Percentiles rank a stretch among this genome's conserved stretches.
These are phyloP conservation scores for Ogataea methylovora DNA, from an alignment of 805 yeast genomes.

Conservation along the genomic window DNA sequence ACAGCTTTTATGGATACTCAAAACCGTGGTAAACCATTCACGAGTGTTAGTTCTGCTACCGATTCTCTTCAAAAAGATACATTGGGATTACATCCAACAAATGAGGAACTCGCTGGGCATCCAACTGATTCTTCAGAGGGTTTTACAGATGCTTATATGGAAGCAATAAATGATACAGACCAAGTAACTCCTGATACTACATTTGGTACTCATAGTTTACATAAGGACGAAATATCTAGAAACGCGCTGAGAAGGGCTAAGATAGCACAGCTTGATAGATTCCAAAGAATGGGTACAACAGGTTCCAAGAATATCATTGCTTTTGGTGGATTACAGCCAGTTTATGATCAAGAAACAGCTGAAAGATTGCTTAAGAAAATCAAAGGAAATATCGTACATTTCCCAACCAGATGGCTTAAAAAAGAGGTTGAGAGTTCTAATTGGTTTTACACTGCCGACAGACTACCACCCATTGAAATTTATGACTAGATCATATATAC, in stretches of 20 bases:
- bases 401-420: slow-evolving; percentile 87
- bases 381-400: slow-evolving; percentile 83
- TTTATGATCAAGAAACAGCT: slow-evolving; percentile 64
- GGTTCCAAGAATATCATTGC: slow-evolving; percentile 11
- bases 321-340: slow-evolving; percentile 6
- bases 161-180: too few relatives aligned
- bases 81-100: not conserved
- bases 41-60: slow-evolving; percentile 3
- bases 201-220: too few relatives aligned
- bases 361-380: slow-evolving; percentile 62
- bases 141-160: too few relatives aligned
- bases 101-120: not conserved
- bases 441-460: slow-evolving; percentile 92
- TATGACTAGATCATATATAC: slow-evolving; percentile 53
- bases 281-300: slow-evolving; percentile 9
- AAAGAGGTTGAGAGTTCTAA: slow-evolving; percentile 85
- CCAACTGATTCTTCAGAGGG: not conserved
- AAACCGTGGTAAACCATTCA: slow-evolving; percentile 6
- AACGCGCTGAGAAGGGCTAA: slow-evolving; percentile 15
- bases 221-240: slow-evolving; percentile 7
- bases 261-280: slow-evolving; percentile 23
- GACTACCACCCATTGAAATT: slow-evolving; percentile 92
- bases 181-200: too few relatives aligned
- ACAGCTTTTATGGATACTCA: slow-evolving; percentile 42
- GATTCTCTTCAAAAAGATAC: not conserved